Percentiles rank a stretch among this genome's conserved stretches.
Evolutionary conservation across 108 stramenopile species (phyloP).

Genomic region (Conticribra guillardii): DNA sequence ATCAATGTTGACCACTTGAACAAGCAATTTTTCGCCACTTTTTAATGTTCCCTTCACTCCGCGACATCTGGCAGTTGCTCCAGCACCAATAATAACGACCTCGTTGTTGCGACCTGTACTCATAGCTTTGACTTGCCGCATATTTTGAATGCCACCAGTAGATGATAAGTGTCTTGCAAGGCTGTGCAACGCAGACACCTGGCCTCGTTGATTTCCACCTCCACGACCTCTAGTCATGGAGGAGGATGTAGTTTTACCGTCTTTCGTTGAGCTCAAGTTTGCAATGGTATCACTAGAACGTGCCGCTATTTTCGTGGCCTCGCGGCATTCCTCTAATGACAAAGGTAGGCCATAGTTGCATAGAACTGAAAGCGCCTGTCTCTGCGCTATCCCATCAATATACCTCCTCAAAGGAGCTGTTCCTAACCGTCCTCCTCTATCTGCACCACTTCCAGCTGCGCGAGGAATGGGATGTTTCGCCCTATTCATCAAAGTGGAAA

Average conservation of each 20-base stretch:
- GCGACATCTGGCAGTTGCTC: constrained; percentile 52
- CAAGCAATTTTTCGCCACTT: constrained; percentile 59
- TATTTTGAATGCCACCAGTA: constrained; percentile 28
- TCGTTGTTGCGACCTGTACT: constrained; percentile 73
- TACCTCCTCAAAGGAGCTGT: constrained; percentile 86
- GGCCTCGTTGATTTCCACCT: constrained; percentile 19
- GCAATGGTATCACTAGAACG: constrained; percentile 55
- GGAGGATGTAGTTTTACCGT: too few relatives aligned
- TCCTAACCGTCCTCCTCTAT: constrained; percentile 67
- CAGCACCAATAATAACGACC: constrained; percentile 65
- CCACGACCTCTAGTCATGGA: too few relatives aligned
- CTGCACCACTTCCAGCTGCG: constrained; percentile 57
- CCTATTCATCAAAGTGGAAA: constrained; percentile 47
- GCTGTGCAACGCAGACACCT: constrained; percentile 46
- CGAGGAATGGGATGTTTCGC: constrained; percentile 63
- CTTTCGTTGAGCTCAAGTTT: constrained; percentile 52
- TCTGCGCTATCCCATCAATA: constrained; percentile 80
- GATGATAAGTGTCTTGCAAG: constrained; percentile 39
- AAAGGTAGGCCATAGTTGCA: constrained; percentile 72
- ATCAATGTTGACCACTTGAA: constrained; percentile 60
- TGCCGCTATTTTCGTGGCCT: constrained; percentile 55
- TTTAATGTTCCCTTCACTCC: constrained; percentile 61
- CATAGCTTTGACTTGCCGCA: constrained; percentile 47
- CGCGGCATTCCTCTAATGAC: constrained; percentile 61
- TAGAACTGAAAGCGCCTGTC: constrained; percentile 74